Conservation (phyloP, 805 yeast species). For the Spencermartinsiella europaea region DNA sequence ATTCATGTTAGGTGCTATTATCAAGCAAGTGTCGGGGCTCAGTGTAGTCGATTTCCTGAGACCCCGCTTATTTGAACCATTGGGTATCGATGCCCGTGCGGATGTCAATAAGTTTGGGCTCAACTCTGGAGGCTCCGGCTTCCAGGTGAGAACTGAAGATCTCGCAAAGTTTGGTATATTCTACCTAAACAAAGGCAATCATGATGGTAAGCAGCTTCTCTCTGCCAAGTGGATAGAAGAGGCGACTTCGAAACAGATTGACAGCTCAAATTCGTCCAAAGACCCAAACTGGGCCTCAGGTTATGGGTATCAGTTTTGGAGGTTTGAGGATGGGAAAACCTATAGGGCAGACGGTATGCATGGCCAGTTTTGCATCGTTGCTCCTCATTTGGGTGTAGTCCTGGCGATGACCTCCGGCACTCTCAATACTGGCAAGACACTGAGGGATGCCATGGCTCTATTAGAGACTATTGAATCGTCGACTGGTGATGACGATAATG, state of each 20-base stretch:
- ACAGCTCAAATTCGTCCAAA: background rate
- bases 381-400: constrained; percentile 10
- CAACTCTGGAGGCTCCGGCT: constrained; percentile 12
- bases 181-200: constrained; percentile 11
- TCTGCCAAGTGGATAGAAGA: constrained; percentile 10
- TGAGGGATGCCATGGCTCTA: constrained; percentile 4
- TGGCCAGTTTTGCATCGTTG: constrained; percentile 14
- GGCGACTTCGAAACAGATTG: constrained; percentile 8
- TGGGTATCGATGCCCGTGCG: constrained; percentile 10
- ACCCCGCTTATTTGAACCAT: constrained; percentile 16
- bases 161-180: constrained; percentile 16
- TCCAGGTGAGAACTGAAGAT: constrained; percentile 14
- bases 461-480: background rate
- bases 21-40: constrained; percentile 9
- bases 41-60: constrained; percentile 11
- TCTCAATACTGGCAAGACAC: constrained; percentile 1
- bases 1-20: constrained; percentile 16
- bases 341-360: constrained; percentile 16
- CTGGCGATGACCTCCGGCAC: constrained; percentile 14
- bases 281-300: constrained; percentile 9
- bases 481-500: background rate
- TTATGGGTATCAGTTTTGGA: constrained; percentile 16
- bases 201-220: constrained; percentile 14
- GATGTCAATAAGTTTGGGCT: constrained; percentile 7
- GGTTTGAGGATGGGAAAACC: constrained; percentile 3